Base-by-base conservation (phyloP, 257 asterid genomes). In the Phtheirospermum japonicum region DNA sequence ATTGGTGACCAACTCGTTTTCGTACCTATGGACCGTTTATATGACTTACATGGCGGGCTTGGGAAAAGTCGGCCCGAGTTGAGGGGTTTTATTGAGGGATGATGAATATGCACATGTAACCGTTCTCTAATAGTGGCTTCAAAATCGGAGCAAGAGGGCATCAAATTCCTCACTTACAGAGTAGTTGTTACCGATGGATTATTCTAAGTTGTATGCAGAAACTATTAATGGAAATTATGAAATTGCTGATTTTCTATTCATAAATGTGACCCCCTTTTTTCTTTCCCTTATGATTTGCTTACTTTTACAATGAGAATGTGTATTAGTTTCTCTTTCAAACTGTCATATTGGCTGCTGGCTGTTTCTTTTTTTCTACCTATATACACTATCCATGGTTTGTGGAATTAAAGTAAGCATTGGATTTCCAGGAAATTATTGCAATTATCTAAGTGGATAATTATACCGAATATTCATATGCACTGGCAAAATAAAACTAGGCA, bases 21-120 rank as follows among this genome's bases (percentile, higher is more conserved):
- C 98, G 0, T 91, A 81, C 65, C 33, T 88, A 48, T 88, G 96
- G 98, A 91, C 89, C 18, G 76, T 91, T 65, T 91, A 91, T 79
- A 59, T 88, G 65, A 88, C 98, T 9, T 86, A 88, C 55, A 82
- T 84, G 85, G 98, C 96, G 53, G 80, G 80, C 79, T 76, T 75
- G 54, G 82, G 67, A 32, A 91, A 79, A 78, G 95, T 72, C 20
- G 68, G 56, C 14, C 8, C 76, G 13, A 53, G 58, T 51, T 77
- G 79, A 73, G 72, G 31, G 6, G 59, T 19, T 48, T 64, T 28
- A 54, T 6, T 28, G 65, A 50, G 36, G 4, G 28, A 34, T 49
- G 36, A 49, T 16, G 8, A 20, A 56, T 20, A 26, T 16, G 12
- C n/a, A 50, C 16, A 0, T 5, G 28, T 17, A 16, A 9, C 18